Base-by-base conservation (phyloP, 2,329 filamentous ascomycete genomes). In the Colletotrichum graminicola region DNA sequence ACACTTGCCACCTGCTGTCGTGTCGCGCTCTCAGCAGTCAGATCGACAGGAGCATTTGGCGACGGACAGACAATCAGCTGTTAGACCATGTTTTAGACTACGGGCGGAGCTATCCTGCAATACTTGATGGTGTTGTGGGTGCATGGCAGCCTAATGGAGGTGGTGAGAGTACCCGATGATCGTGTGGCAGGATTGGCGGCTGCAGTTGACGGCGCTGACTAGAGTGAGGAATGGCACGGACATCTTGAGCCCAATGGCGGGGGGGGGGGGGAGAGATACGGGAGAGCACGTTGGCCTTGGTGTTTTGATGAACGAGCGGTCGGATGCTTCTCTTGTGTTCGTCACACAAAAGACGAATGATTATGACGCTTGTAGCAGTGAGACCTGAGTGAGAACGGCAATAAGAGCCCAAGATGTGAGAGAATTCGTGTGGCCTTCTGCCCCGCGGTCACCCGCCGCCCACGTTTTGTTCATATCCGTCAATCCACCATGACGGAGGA, bases 161-260 rank as follows among this genome's bases (percentile, higher is more conserved):
- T 36, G 43, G 12, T 63, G 52, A 5, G 54, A 63, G 59, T 39
- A 54, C 65, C 65, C 65, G 68, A 71, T 59, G 52, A 41, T 67
- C 45, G 68, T 71, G 68, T 71, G 68, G 65, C 57, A 67, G 68
- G 68, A 71, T 71, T 65, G 59, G 68, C 68, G 68, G 65, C 45
- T 68, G 64, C 59, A 59, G 59, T 63, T 54, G 68, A 60, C 67
- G 63, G 59, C 41, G 55, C 62, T 54, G 47, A 68, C n/a, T 65
- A 63, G 65, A 36, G 36, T 68, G 45, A 59, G 39, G 52, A 60
- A 63, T 63, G 59, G 34, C 65, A 71, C 51, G 64, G 68, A 52
- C 41, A 60, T 21, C 29, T 12, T 21, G 51, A 68, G 62, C 52
- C 68, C 68, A 60, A 71, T 67, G 10, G n/a, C n/a, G n/a, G n/a